phyloP scores from a whole-genome alignment of 2,329 filamentous ascomycete species.

The Cercospora zeina region DNA sequence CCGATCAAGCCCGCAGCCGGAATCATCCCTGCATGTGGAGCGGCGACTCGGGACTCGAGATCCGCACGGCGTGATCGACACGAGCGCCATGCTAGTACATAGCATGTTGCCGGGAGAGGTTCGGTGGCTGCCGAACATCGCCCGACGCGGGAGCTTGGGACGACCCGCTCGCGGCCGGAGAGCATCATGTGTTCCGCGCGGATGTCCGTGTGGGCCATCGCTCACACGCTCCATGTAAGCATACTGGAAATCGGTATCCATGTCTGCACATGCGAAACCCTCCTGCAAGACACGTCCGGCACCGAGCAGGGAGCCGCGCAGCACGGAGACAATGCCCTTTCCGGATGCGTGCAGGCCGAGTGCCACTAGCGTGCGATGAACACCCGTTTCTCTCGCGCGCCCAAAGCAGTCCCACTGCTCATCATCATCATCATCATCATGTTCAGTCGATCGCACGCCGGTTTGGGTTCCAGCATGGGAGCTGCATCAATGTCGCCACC shows the following conservation, averaged over 20 bases:
- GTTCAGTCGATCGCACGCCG: not conserved
- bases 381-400: not conserved
- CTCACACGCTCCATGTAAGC: constrained; percentile 2
- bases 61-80: constrained; percentile 14
- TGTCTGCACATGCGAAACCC: not conserved
- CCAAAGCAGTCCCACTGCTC: not conserved
- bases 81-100: too few species aligned
- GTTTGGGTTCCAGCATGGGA: not conserved
- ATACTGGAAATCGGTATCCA: constrained; percentile 10
- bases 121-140: constrained; percentile 1
- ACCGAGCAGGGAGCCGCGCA: not conserved
- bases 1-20: constrained; percentile 4
- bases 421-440: not conserved
- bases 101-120: not conserved
- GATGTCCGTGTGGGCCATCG: not conserved
- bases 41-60: constrained; percentile 11
- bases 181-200: not conserved
- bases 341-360: not conserved
- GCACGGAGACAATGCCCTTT: constrained; percentile 1
- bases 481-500: not conserved
- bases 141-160: not conserved
- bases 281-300: not conserved
- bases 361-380: not conserved
- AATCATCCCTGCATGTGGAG: constrained; percentile 4
- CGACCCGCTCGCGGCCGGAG: not conserved